These are phyloP conservation scores for Filobasidium wieringae DNA, from an alignment of 768 basidiomycete species.

Conservation along the genomic window DNA sequence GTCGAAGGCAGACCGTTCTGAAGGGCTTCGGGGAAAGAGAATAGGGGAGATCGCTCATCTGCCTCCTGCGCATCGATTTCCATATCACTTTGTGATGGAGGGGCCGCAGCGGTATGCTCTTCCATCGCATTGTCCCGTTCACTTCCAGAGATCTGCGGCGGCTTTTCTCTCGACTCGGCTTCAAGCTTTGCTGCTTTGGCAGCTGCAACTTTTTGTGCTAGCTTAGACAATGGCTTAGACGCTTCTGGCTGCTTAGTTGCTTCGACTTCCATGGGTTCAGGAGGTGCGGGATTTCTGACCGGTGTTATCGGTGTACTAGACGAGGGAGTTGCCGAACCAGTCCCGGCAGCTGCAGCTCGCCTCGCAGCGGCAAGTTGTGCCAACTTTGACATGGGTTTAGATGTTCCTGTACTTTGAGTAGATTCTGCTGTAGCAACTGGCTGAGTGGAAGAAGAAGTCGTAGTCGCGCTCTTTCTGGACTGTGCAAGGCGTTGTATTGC, in stretches of 20 bases:
- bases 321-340: too few species aligned
- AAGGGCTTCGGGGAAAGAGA: conserved; percentile 5
- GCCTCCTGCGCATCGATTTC: neutral
- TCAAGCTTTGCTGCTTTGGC: conserved; percentile 28
- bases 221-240: conserved; percentile 40
- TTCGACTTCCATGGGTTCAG: neutral
- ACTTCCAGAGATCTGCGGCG: neutral
- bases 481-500: conserved; percentile 44
- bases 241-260: neutral
- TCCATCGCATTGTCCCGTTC: neutral
- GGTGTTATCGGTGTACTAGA: neutral
- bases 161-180: conserved; percentile 6
- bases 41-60: conserved; percentile 12
- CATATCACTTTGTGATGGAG: neutral
- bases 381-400: conserved; percentile 36
- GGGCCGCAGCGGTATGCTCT: neutral
- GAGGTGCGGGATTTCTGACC: neutral
- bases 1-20: neutral
- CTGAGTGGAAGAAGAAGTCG: neutral
- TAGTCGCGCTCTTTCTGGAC: conserved; percentile 49
- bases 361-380: conserved; percentile 36
- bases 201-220: conserved; percentile 36
- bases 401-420: neutral
- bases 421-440: neutral
- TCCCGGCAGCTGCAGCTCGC: conserved; percentile 24